Evolutionary conservation across 371 early-diverging fungal species (phyloP).

Genomic region (Dinochytrium kinnereticum): DNA sequence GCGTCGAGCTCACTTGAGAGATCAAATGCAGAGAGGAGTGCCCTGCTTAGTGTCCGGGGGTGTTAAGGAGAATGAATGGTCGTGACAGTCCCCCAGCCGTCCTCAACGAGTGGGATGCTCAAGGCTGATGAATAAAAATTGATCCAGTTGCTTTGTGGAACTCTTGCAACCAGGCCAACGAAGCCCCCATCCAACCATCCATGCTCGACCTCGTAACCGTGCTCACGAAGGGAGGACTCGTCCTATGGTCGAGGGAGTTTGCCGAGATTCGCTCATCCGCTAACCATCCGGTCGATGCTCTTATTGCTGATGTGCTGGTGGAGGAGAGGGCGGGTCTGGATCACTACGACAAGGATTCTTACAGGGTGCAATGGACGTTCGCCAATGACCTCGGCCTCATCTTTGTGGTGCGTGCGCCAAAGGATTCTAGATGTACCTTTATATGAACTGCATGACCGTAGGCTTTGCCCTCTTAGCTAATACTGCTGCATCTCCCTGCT

Average conservation of each 20-base stretch:
- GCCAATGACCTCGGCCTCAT: conserved; percentile 85
- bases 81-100: too few relatives aligned
- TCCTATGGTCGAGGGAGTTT: conserved; percentile 73
- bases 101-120: too few relatives aligned
- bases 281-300: conserved; percentile 76
- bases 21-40: too few relatives aligned
- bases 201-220: conserved; percentile 86
- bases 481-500: not conserved
- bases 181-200: too few relatives aligned
- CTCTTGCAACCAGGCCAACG: too few relatives aligned
- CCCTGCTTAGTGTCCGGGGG: too few relatives aligned
- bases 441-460: too few relatives aligned
- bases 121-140: too few relatives aligned
- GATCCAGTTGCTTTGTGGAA: too few relatives aligned
- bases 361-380: conserved; percentile 81
- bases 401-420: conserved; percentile 72
- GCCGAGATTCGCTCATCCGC: conserved; percentile 65
- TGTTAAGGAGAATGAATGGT: too few relatives aligned
- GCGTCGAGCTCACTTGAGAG: too few relatives aligned
- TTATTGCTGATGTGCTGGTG: conserved; percentile 79
- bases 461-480: not conserved
- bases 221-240: conserved; percentile 81
- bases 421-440: too few relatives aligned
- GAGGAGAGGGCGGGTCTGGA: conserved; percentile 69
- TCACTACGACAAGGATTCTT: conserved; percentile 58